Evolutionary conservation across 1,139 yeast species (phyloP).

Genomic region (Diutina neorugosa): DNA sequence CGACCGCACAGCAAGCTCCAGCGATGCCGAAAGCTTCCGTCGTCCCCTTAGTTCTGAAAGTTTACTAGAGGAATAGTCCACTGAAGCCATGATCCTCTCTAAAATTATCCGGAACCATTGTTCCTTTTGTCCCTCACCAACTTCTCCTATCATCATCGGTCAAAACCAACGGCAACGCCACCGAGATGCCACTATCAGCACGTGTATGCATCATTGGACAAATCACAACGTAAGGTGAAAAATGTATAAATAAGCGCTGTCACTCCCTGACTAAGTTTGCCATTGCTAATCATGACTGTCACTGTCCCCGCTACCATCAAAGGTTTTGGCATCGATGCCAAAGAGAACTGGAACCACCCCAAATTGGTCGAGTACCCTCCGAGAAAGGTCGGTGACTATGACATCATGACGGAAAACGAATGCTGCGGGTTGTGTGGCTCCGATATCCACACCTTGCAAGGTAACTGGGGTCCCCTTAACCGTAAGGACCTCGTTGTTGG

Average conservation of each 20-base stretch:
- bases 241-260: not conserved
- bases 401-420: conserved; percentile 33
- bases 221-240: not conserved
- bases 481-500: not conserved
- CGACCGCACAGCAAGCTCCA: not conserved
- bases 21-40: too few relatives aligned
- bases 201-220: not conserved
- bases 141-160: not conserved
- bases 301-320: conserved; percentile 22
- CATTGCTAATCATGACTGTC: not conserved
- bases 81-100: too few relatives aligned
- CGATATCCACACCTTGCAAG: conserved; percentile 1
- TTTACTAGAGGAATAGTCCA: not conserved
- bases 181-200: not conserved
- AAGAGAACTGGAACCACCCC: conserved; percentile 30
- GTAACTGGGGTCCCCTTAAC: not conserved
- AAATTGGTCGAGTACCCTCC: conserved; percentile 28
- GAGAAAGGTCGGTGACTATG: conserved; percentile 23
- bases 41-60: too few relatives aligned
- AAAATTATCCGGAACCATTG: too few relatives aligned
- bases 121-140: too few relatives aligned
- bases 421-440: conserved; percentile 2
- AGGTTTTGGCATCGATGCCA: conserved; percentile 31
- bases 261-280: too few relatives aligned
- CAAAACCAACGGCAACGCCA: not conserved